Evolutionary conservation across 2,329 filamentous ascomycete genomes (phyloP).

Genomic region (Cryphonectria naterciae): DNA sequence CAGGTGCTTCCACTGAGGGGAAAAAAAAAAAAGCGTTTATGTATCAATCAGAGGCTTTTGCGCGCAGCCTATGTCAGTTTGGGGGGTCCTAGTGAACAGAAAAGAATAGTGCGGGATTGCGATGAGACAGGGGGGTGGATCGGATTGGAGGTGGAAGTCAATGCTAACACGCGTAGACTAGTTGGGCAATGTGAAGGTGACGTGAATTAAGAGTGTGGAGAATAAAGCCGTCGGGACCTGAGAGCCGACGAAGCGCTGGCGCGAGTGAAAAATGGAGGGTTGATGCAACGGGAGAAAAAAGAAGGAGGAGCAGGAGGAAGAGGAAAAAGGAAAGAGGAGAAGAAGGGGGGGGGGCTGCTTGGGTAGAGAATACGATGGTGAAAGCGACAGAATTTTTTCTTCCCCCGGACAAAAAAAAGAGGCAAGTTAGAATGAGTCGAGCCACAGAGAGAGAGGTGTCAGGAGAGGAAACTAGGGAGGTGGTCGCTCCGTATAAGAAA

Average conservation of each 20-base stretch:
- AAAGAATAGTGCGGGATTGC: conserved; percentile 4
- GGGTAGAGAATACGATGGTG: neutral
- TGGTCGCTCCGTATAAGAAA: neutral
- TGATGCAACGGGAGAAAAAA: neutral
- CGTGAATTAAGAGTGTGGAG: conserved; percentile 4
- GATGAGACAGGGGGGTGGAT: conserved; percentile 8
- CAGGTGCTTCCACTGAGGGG: neutral
- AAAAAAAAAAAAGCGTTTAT: neutral
- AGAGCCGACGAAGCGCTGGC: neutral
- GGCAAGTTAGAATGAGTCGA: neutral
- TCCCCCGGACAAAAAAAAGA: neutral
- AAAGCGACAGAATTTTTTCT: neutral
- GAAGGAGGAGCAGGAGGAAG: neutral
- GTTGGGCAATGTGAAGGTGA: conserved; percentile 1
- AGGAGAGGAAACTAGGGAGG: conserved; percentile 11
- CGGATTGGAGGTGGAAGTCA: neutral
- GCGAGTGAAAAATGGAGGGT: neutral
- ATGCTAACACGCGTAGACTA: neutral
- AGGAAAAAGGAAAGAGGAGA: neutral
- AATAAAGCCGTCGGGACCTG: neutral
- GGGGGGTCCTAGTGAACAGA: neutral
- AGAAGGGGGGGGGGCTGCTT: neutral
- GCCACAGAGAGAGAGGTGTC: conserved; percentile 4
- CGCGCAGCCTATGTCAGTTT: neutral
- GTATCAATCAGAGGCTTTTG: neutral